Evolutionary conservation across 768 basidiomycete species (phyloP).

Genomic region (Hemileccinum rubropunctum): DNA sequence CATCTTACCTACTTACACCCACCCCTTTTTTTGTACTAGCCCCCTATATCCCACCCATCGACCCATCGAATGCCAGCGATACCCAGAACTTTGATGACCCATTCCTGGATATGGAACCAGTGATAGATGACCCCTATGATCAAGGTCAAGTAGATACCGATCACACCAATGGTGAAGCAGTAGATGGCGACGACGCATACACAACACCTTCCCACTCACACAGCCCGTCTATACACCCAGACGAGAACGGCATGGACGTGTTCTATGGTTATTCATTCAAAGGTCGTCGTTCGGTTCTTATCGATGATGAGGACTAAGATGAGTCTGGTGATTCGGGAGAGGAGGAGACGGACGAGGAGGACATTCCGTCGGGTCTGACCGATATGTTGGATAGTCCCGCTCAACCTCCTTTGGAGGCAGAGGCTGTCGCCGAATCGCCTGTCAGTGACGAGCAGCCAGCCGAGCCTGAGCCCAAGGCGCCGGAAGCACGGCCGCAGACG

Average conservation of each 20-base stretch:
- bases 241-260: slow-evolving; percentile 58
- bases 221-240: slow-evolving; percentile 62
- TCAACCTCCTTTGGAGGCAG: slow-evolving; percentile 27
- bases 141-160: slow-evolving; percentile 64
- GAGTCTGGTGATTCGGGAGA: slow-evolving; percentile 32
- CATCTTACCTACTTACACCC: slow-evolving; percentile 13
- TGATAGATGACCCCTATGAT: slow-evolving; percentile 75
- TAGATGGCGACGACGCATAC: slow-evolving; percentile 72
- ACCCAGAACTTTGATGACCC: slow-evolving; percentile 97
- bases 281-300: slow-evolving; percentile 76
- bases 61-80: slow-evolving; percentile 89
- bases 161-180: slow-evolving; percentile 70
- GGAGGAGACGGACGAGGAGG: slow-evolving; percentile 38
- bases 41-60: slow-evolving; percentile 90
- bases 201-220: slow-evolving; percentile 80
- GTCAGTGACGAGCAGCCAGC: slow-evolving; percentile 30
- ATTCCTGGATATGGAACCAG: slow-evolving; percentile 94
- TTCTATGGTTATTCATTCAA: slow-evolving; percentile 96
- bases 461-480: slow-evolving; percentile 72
- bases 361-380: slow-evolving; percentile 25
- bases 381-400: slow-evolving; percentile 20
- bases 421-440: slow-evolving; percentile 36
- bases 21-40: slow-evolving; percentile 42
- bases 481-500: slow-evolving; percentile 55
- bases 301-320: slow-evolving; percentile 63